Conservation (phyloP, 1,284 basidiomycete genomes). For the Somion occarium region DNA sequence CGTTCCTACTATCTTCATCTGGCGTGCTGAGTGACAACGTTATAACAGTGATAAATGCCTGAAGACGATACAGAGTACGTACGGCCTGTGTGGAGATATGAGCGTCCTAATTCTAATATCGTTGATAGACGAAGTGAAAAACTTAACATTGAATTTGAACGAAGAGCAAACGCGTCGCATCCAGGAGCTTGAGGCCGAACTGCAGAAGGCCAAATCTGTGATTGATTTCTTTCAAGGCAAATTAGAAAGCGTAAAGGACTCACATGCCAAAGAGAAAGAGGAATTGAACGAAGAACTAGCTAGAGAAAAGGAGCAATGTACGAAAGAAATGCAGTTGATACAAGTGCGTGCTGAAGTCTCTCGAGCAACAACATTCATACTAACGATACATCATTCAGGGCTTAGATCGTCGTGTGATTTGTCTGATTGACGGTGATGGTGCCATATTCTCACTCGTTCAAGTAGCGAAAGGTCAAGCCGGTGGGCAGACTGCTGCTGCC, state of each 20-base stretch:
- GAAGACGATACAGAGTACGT: background rate
- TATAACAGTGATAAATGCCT: background rate
- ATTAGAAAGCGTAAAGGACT: constrained; percentile 1
- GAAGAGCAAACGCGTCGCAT: constrained; percentile 6
- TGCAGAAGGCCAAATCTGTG: constrained; percentile 6
- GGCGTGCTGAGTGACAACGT: background rate
- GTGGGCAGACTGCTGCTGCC: constrained; percentile 52
- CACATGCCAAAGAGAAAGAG: constrained; percentile 30
- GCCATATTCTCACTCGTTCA: constrained; percentile 52
- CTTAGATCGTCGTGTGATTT: constrained; percentile 47
- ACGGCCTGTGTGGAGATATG: background rate
- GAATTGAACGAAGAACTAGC: constrained; percentile 2
- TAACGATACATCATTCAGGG: background rate
- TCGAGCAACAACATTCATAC: background rate
- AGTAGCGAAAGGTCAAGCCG: constrained; percentile 48
- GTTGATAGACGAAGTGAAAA: constrained; percentile 3
- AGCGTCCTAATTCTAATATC: background rate
- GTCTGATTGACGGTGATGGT: constrained; percentile 66
- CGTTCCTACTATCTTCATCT: background rate
- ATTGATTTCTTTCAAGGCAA: constrained; percentile 9
- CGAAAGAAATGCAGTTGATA: background rate
- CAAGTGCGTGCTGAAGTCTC: background rate
- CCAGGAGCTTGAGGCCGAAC: constrained; percentile 7
- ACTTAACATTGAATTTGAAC: background rate
- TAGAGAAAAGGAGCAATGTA: background rate